Conservation (phyloP, 345 rosid species). For the Geranium rotundifolium region DNA sequence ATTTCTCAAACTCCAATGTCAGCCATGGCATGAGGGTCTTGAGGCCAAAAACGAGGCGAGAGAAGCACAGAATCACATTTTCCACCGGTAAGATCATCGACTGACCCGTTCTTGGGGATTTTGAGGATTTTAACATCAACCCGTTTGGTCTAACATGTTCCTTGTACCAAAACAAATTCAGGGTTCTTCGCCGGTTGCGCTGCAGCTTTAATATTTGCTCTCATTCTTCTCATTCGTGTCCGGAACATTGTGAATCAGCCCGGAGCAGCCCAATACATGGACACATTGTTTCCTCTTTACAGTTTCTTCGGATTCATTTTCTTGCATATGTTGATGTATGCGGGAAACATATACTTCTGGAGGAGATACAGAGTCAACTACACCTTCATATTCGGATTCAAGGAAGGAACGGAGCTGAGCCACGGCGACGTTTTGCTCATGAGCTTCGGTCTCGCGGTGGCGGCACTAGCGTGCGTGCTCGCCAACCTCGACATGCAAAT, state of each 20-base stretch:
- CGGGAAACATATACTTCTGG: constrained; percentile 64
- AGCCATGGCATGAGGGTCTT: constrained; percentile 52
- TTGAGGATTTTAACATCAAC: no score
- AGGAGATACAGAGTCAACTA: constrained; percentile 51
- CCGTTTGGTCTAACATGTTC: no score
- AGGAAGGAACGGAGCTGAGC: constrained; percentile 56
- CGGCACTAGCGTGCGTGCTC: constrained; percentile 39
- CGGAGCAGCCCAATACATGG: constrained; percentile 50
- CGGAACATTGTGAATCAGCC: constrained; percentile 30
- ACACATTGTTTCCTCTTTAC: constrained; percentile 68
- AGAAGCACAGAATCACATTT: constrained; percentile 58
- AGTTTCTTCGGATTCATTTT: constrained; percentile 60
- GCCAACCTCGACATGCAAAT: constrained; percentile 82
- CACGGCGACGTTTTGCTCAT: constrained; percentile 54
- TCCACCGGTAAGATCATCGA: constrained; percentile 36
- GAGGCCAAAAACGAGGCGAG: constrained; percentile 45
- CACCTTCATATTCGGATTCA: constrained; percentile 66
- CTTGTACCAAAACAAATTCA: constrained; percentile 4
- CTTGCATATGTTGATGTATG: constrained; percentile 56
- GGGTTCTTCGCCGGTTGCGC: constrained; percentile 62
- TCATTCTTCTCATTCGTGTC: constrained; percentile 41
- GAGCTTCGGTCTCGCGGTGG: constrained; percentile 40
- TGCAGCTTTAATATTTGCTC: constrained; percentile 46
- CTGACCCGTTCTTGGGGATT: no score
- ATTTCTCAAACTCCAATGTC: constrained; percentile 65